These are phyloP conservation scores for Juglanconis oblonga DNA, from an alignment of 2,329 filamentous ascomycete genomes.

Conservation along the genomic window DNA sequence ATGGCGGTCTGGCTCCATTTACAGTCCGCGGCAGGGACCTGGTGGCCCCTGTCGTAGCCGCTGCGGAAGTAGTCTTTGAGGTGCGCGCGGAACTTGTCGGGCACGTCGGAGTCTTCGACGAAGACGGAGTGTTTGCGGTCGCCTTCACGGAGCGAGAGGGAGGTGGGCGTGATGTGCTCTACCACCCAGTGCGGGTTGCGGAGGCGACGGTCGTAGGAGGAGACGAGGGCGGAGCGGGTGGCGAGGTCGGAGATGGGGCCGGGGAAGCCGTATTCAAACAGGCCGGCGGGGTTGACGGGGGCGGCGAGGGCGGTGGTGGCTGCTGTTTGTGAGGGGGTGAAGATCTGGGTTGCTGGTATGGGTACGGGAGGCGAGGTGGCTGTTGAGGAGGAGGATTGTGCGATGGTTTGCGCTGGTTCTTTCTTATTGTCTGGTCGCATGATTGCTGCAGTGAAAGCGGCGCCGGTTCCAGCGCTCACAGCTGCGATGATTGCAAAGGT, in stretches of 20 bases:
- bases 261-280: slow-evolving; percentile 87
- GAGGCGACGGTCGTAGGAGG: slow-evolving; percentile 83
- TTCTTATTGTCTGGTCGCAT: slow-evolving; percentile 46
- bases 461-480: slow-evolving; percentile 72
- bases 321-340: slow-evolving; percentile 27
- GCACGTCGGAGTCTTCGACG: slow-evolving; percentile 75
- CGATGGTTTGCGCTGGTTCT: slow-evolving; percentile 31
- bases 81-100: slow-evolving; percentile 82
- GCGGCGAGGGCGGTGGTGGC: slow-evolving; percentile 25
- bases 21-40: slow-evolving; percentile 92
- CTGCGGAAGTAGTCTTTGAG: slow-evolving; percentile 93
- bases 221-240: slow-evolving; percentile 72
- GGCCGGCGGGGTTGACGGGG: slow-evolving; percentile 69
- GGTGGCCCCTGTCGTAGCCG: slow-evolving; percentile 93
- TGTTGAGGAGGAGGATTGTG: slow-evolving; percentile 25
- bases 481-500: slow-evolving; percentile 74
- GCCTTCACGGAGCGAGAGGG: slow-evolving; percentile 69
- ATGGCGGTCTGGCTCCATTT: slow-evolving; percentile 95
- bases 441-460: slow-evolving; percentile 68
- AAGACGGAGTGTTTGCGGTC: slow-evolving; percentile 85
- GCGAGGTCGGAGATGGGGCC: slow-evolving; percentile 85
- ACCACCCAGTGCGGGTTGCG: slow-evolving; percentile 93
- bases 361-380: slow-evolving; percentile 32
- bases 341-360: slow-evolving; percentile 59
- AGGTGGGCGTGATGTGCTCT: slow-evolving; percentile 92